Conservation (phyloP, 208 protist species). For the Novymonas esmeraldas region DNA sequence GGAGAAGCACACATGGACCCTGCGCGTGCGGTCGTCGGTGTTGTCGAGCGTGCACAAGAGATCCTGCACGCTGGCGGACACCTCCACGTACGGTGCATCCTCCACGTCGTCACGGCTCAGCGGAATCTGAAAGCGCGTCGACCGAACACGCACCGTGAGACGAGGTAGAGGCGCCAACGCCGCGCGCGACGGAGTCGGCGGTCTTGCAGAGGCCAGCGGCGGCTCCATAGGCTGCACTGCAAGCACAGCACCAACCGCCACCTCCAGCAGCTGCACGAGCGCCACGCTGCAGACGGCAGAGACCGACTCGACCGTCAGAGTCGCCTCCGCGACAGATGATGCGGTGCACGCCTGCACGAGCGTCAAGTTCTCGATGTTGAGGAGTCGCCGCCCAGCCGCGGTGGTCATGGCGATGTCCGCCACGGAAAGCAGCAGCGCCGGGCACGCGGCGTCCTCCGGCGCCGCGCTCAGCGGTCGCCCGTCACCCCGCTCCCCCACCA, state of each 20-base stretch:
- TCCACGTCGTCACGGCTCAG: slow-evolving; percentile 8
- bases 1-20: slow-evolving; percentile 1
- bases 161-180: neutral
- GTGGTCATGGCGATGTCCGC: slow-evolving; percentile 35
- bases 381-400: slow-evolving; percentile 20
- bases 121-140: slow-evolving; percentile 9
- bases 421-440: slow-evolving; percentile 12
- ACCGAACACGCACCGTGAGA: slow-evolving; percentile 8
- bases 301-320: slow-evolving; percentile 11
- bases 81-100: slow-evolving; percentile 26
- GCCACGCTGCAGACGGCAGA: slow-evolving; percentile 10
- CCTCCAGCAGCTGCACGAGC: slow-evolving; percentile 25
- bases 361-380: slow-evolving; percentile 23
- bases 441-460: too few species aligned
- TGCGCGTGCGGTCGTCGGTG: neutral
- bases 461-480: neutral
- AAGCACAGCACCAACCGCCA: neutral
- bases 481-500: neutral
- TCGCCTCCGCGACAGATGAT: neutral
- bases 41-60: neutral
- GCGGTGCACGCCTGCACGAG: slow-evolving; percentile 3
- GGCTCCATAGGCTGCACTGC: neutral
- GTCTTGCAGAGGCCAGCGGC: too few species aligned
- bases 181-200: neutral
- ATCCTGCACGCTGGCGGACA: slow-evolving; percentile 9